Evolutionary conservation across 164 flowering plant species (phyloP).

Genomic region (Annona cherimola): DNA sequence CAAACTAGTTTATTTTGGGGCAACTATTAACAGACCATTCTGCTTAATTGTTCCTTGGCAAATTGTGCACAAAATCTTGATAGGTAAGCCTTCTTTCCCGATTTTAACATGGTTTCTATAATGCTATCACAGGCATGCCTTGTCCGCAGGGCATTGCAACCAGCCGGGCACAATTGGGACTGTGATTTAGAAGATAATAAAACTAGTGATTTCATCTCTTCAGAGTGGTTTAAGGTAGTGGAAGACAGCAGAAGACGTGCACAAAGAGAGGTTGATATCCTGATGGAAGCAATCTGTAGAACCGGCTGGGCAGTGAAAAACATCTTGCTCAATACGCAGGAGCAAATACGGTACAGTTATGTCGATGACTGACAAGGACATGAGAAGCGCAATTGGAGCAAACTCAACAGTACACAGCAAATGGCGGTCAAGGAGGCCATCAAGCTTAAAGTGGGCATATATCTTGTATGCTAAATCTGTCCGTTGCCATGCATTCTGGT

Average conservation of each 20-base stretch:
- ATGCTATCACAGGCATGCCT: conserved; percentile 14
- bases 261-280: background rate
- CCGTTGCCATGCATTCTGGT: background rate
- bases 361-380: conserved; percentile 7
- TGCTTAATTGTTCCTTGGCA: no score
- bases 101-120: no score
- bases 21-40: no score
- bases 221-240: conserved; percentile 11
- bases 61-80: no score
- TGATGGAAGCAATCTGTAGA: conserved; percentile 13
- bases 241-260: conserved; percentile 11
- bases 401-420: background rate
- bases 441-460: background rate
- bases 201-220: background rate
- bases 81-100: no score
- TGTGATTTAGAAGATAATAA: background rate
- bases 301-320: conserved; percentile 18
- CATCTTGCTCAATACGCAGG: conserved; percentile 10
- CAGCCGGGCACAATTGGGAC: background rate
- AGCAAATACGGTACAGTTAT: conserved; percentile 12
- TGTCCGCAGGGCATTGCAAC: conserved; percentile 3
- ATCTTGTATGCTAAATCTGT: background rate
- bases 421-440: background rate
- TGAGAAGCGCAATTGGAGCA: background rate
- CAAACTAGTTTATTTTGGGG: no score